phyloP scores from a whole-genome alignment of 495 filamentous ascomycete species.

The Penicillium coprophilum region DNA sequence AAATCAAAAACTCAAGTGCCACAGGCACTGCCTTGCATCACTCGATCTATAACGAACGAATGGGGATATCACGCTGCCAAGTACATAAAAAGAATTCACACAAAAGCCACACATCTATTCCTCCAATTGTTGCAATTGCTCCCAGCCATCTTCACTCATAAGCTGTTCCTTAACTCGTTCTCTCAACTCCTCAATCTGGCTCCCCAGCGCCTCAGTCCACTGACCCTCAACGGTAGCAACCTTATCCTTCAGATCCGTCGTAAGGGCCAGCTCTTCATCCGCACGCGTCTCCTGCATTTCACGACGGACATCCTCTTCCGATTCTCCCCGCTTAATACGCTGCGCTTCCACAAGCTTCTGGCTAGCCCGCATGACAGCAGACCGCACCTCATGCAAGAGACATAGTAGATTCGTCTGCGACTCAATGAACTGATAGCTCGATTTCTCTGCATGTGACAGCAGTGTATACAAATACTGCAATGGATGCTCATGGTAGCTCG shows the following conservation, averaged over 20 bases:
- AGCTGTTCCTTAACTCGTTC: conserved; percentile 64
- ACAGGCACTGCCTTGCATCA: conserved; percentile 13
- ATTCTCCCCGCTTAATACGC: conserved; percentile 56
- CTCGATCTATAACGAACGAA: conserved; percentile 28
- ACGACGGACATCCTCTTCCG: conserved; percentile 45
- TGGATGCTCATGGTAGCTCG: conserved; percentile 71
- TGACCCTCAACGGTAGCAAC: conserved; percentile 86
- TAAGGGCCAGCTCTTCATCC: conserved; percentile 67
- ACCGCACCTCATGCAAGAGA: conserved; percentile 87
- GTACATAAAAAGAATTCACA: conserved; percentile 16
- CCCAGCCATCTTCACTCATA: conserved; percentile 69
- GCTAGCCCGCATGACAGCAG: conserved; percentile 64
- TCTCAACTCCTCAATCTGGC: conserved; percentile 53
- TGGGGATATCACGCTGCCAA: conserved; percentile 31
- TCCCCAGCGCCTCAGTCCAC: conserved; percentile 70
- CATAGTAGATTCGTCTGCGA: conserved; percentile 91
- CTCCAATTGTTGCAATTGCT: conserved; percentile 56
- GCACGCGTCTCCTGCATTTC: conserved; percentile 60
- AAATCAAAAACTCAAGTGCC: conserved; percentile 7
- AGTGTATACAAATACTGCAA: conserved; percentile 85
- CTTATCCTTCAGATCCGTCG: conserved; percentile 88
- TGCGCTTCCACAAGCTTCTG: conserved; percentile 56
- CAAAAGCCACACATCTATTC: conserved; percentile 11
- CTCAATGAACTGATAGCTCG: conserved; percentile 95
- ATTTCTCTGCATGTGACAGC: conserved; percentile 82